Evolutionary conservation across 2,329 filamentous ascomycete genomes (phyloP), one percentile per base, ranked within the genome.

Genomic region (Davidsoniella eucalypti): DNA sequence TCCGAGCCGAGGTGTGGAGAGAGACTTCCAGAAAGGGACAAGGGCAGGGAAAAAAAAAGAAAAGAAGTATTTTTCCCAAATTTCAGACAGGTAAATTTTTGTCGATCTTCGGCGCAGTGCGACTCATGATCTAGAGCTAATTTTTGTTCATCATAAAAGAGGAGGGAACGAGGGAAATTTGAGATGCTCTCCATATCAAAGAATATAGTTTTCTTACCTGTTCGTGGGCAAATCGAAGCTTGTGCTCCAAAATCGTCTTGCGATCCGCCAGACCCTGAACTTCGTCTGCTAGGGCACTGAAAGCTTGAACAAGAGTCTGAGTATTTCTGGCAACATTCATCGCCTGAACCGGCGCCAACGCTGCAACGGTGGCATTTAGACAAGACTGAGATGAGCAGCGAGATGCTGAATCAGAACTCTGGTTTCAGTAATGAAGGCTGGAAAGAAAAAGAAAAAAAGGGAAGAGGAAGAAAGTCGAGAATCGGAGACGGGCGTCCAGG

Each of bases 61-160:
- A 51, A 49, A 53, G 39, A 44, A 41, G 52, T 33, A 36, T 47
- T 40, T 44, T 39, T 54, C 33, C 37, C 45, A 39, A 29, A 12
- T 33, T 61, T 70, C 67, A 68, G 67, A 63, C 60, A 61, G 63
- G 58, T 64, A 60, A 63, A 63, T 63, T 61, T 56, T 62, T 76
- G 65, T 83, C 78, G 69, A 72, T 84, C 81, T 76, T 65, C 61
- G 69, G 68, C 71, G 69, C 70, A 64, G 59, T 54, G 72, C 68
- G 75, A 72, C 79, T 85, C 73, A 72, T 81, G 82, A 84, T 86
- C 82, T 86, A 86, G 82, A 87, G 82, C 82, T 86, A 85, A 82
- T 59, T 59, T 38, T 43, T 54, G 60, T 56, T 67, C 65, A 68
- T 71, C 68, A 70, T 68, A 41, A 36, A 52, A 52, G 49, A 46